Conservation (phyloP, 176 grass and related monocot species). For the Eleusine coracana region DNA sequence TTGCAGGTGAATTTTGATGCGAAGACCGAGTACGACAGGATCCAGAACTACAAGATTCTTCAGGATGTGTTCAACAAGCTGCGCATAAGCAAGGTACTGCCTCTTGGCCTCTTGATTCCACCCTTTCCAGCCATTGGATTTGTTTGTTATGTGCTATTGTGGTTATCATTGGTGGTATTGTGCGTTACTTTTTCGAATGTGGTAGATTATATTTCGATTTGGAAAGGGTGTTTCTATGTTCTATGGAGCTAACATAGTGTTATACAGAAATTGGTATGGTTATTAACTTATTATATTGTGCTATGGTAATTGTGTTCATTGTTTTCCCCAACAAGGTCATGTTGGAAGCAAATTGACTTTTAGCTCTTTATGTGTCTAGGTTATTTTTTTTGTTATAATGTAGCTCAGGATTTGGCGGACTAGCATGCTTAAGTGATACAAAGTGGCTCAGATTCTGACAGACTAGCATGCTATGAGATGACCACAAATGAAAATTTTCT, state of each 20-base stretch:
- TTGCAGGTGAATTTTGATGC: conserved; percentile 93
- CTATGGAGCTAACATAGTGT: background rate
- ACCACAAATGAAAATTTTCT: background rate
- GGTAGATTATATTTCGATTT: background rate
- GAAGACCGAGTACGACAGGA: conserved; percentile 92
- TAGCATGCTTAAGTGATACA: background rate
- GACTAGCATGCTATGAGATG: background rate
- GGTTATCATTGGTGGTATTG: background rate
- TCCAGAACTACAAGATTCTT: conserved; percentile 93
- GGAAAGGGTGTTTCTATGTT: background rate
- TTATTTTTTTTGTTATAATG: background rate
- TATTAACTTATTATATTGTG: background rate
- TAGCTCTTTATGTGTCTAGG: background rate
- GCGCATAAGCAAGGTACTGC: conserved; percentile 63
- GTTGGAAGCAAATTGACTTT: background rate
- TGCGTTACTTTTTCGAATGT: background rate
- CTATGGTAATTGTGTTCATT: conserved; percentile 6
- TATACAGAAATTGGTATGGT: background rate
- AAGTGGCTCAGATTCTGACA: background rate
- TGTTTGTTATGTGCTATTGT: background rate
- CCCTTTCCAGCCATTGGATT: background rate
- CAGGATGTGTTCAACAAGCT: conserved; percentile 93
- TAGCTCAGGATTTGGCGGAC: background rate
- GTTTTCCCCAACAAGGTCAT: background rate
- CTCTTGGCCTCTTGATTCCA: background rate